Evolutionary conservation across 148 eudicot species (phyloP), one percentile per base, ranked within the genome.

Genomic region (Beta vulgaris): DNA sequence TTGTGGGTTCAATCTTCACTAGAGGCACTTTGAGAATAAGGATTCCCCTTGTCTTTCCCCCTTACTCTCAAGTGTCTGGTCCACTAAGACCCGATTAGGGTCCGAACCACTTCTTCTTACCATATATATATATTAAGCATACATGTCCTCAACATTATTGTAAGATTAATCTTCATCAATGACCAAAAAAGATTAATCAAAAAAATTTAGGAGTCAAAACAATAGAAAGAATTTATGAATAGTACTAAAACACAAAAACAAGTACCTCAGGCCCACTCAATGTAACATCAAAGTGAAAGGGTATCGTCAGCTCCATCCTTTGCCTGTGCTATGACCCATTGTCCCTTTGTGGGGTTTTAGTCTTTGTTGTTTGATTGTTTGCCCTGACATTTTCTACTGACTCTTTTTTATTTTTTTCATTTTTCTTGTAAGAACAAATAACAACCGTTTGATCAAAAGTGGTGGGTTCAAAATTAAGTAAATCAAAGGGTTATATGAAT

Each of bases 301-400:
- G 6, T 51, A 32, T 32, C 18, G 48, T 72, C 75, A 72, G 63
- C 65, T 62, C 78, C 78, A 76, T 76, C 42, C 69, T 76, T 62
- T 76, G 42, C 46, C 68, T 64, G 68, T 64, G 68, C 36, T 1
- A 7, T 6, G 23, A 8, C n/a, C 60, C 60, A 55, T 23, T 6
- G 3, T 23, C 39, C 7, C 16, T 13, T 58, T 10, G 15, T 26
- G 16, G 43, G 68, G 68, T 44, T n/a, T 64, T 64, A 23, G 5
- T 58, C 62, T 58, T 58, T 58, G 16, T 58, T 58, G 62, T 58
- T 58, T 58, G 19, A 58, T 58, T 58, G 18, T 58, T 48, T n/a
- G 6, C 62, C 32, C 62, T 28, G 19, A 28, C 62, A 58, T 5
- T 58, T 58, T 58, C 34, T 28, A 58, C 62, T 28, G 6, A 9